A percentile compares a stretch with the other conserved stretches of the same genome.
Evolutionary conservation across 495 filamentous ascomycete genomes (phyloP).

Genomic region (Bacidia rubella): DNA sequence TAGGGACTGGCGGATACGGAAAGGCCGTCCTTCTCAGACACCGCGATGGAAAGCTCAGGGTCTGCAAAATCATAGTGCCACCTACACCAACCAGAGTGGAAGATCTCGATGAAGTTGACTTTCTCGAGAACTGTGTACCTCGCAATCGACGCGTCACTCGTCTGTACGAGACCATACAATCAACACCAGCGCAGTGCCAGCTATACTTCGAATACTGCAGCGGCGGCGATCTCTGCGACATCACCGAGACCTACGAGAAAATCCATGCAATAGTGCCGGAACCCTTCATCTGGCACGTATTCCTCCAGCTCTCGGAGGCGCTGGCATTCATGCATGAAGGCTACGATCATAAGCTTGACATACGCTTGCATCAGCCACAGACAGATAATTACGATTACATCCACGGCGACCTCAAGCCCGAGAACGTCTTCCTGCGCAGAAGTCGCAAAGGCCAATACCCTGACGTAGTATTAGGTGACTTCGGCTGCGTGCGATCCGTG

Average conservation of each 20-base stretch:
- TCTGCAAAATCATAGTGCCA: too few relatives aligned
- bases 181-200: conserved; percentile 5
- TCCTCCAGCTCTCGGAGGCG: conserved; percentile 7
- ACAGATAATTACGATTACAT: conserved; percentile 3
- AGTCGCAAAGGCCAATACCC: background rate
- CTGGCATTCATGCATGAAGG: conserved; percentile 12
- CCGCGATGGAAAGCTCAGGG: too few relatives aligned
- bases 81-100: too few relatives aligned
- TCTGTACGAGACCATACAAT: too few relatives aligned
- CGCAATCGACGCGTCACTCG: too few relatives aligned
- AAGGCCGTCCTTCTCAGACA: conserved; percentile 6
- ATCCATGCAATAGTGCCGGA: background rate
- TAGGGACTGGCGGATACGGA: too few relatives aligned
- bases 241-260: background rate
- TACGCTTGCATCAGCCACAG: too few relatives aligned
- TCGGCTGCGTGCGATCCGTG: conserved; percentile 1
- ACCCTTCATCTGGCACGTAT: conserved; percentile 12
- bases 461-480: conserved; percentile 10
- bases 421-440: conserved; percentile 8
- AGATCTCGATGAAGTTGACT: too few relatives aligned
- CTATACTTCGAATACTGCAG: conserved; percentile 13
- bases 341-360: background rate
- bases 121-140: too few relatives aligned
- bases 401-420: conserved; percentile 14
- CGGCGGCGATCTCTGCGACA: conserved; percentile 5